Evolutionary conservation across 1,284 basidiomycete genomes (phyloP), one percentile per base, ranked within the genome.

Genomic region (Xanthoconium separans): DNA sequence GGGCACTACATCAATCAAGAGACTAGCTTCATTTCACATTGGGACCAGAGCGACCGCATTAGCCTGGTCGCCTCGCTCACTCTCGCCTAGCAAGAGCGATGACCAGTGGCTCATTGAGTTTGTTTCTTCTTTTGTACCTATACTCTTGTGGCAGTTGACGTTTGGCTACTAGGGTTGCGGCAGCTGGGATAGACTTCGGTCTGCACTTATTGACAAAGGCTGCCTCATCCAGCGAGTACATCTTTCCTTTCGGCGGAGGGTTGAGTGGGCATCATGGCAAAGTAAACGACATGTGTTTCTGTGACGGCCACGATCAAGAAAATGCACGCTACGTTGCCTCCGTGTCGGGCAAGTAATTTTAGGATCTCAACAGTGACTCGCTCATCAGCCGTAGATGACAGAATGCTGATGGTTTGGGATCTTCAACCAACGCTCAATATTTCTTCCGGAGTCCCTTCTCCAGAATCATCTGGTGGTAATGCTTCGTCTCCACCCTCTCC

Each of bases 381-480:
- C 47, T 54, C 29, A 60, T 36, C 31, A 22, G 13, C 42, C 33
- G 56, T 22, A 90, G 89, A 90, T 60, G 89, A 91, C 71, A 87
- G 83, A 65, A 86, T 85, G 77, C 77, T 91, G 45, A 86, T 91
- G 81, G 82, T 92, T 15, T 92, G 89, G 89, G 87, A 92, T 68
- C 78, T 92, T 18, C 74, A 81, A 62, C 86, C 87, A 3, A 65
- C 73, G 24, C 53, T 77, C 48, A 71, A 81, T 54, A 71, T 79
- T 37, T 65, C 72, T 29, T 73, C 76, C 13, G 62, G 55, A 20
- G 55, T 57, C 49, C 66, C 64, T 44, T 75, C 65, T 53, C 73
- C 68, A 54, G 63, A 56, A 49, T 61, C 43, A 22, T 58, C 58
- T 33, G 59, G 24, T 31, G 51, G 42, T 15, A 40, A 58, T 11